A percentile compares a stretch with the other conserved stretches of the same genome.
Conservation (phyloP, 768 basidiomycete species). For the Epithele typhae region DNA sequence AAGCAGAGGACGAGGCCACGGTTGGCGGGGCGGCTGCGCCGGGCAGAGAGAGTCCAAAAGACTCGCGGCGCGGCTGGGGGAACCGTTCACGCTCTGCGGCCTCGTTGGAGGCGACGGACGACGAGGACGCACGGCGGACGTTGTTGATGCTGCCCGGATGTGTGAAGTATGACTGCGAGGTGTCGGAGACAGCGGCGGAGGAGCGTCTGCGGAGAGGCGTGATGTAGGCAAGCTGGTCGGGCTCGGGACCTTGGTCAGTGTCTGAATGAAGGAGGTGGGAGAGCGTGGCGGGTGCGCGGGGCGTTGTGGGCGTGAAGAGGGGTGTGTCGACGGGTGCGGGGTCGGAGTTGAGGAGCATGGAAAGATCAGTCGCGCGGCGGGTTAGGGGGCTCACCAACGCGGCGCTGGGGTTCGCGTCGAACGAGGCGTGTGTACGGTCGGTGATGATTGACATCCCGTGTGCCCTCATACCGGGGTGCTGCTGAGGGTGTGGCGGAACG, state of each 20-base stretch:
- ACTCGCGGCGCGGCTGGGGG: constrained; percentile 5
- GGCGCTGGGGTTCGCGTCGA: constrained; percentile 28
- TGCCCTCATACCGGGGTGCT: constrained; percentile 30
- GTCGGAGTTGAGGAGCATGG: constrained; percentile 68
- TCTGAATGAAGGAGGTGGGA: constrained; percentile 34
- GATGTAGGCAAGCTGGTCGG: constrained; percentile 26
- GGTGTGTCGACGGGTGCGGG: constrained; percentile 42
- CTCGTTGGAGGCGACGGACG: constrained; percentile 1
- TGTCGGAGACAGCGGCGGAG: constrained; percentile 15
- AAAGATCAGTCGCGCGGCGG: constrained; percentile 71
- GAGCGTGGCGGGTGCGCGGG: constrained; percentile 28
- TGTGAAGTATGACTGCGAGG: constrained; percentile 19
- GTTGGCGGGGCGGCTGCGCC: constrained; percentile 1
- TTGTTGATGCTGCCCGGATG: constrained; percentile 13
- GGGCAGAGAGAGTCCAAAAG: constrained; percentile 13
- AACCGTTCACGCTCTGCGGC: neutral
- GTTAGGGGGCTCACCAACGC: constrained; percentile 40
- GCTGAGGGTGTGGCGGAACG: constrained; percentile 14
- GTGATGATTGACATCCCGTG: constrained; percentile 14
- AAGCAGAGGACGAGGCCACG: neutral
- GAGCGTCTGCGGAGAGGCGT: constrained; percentile 22
- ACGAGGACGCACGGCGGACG: constrained; percentile 11
- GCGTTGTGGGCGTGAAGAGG: constrained; percentile 31
- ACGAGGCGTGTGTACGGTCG: constrained; percentile 18
- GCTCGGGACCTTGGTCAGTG: constrained; percentile 18